Evolutionary conservation across 768 basidiomycete genomes (phyloP).

Genomic region (Agaricus subrufescens): DNA sequence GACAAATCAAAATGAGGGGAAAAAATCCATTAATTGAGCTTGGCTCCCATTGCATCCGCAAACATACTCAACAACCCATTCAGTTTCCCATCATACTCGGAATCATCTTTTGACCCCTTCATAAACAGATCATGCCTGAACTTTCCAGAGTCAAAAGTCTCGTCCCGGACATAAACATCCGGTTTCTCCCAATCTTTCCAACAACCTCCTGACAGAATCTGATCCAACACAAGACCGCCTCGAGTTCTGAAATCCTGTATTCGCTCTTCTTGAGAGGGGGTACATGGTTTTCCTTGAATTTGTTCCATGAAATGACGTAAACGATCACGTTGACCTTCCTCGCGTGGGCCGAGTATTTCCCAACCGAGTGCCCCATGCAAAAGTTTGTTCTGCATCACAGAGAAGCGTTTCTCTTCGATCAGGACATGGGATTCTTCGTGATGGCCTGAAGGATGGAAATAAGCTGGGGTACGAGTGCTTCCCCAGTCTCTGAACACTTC

Average conservation of each 20-base stretch:
- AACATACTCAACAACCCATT: not conserved
- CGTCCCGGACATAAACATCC: not conserved
- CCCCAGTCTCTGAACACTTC: not conserved
- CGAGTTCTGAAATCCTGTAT: not conserved
- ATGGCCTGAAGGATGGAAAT: not conserved
- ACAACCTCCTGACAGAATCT: not conserved
- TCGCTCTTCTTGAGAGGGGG: not conserved
- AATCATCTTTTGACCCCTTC: not conserved
- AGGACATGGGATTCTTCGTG: not conserved
- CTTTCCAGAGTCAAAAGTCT: not conserved
- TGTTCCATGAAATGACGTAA: constrained; percentile 9
- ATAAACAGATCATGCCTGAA: not conserved
- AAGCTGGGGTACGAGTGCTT: constrained; percentile 3
- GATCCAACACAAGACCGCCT: not conserved
- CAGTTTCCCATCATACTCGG: not conserved
- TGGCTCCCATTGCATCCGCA: not conserved
- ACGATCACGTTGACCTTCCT: not conserved
- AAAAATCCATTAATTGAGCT: not conserved
- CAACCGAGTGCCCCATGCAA: constrained; percentile 4
- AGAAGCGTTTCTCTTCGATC: constrained; percentile 10
- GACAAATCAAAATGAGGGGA: too few species aligned
- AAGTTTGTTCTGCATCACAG: constrained; percentile 8
- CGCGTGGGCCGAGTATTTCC: not conserved
- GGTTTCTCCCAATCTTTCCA: constrained; percentile 5
- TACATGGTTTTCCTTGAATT: not conserved